Conservation (phyloP, 2,329 filamentous ascomycete genomes). For the Xylaria digitata region DNA sequence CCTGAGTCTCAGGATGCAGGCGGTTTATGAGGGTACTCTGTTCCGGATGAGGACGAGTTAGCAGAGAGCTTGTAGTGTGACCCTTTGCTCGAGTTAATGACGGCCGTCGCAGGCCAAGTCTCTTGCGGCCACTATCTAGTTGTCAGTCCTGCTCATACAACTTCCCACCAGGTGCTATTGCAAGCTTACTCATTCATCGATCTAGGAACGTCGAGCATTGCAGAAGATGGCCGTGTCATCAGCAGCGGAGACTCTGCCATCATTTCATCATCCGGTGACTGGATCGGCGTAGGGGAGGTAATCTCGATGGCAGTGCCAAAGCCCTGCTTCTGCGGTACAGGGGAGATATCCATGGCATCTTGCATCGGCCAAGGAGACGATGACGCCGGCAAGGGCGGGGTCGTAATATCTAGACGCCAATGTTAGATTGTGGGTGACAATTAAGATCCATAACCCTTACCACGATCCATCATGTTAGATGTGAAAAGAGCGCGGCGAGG, state of each 20-base stretch:
- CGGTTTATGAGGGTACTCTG: constrained; percentile 50
- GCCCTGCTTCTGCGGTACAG: constrained; percentile 85
- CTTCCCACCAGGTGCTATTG: background rate
- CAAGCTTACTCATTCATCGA: constrained; percentile 64
- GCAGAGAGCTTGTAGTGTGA: constrained; percentile 74
- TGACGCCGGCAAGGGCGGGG: constrained; percentile 79
- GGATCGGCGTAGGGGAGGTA: constrained; percentile 76
- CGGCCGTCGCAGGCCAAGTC: constrained; percentile 74
- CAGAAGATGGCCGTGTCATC: constrained; percentile 55
- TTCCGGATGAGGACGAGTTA: constrained; percentile 51
- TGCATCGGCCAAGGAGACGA: constrained; percentile 80
- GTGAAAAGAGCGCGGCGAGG: constrained; percentile 88
- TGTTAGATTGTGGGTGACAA: constrained; percentile 27
- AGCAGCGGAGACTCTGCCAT: constrained; percentile 68
- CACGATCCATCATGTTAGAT: constrained; percentile 72
- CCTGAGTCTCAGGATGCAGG: constrained; percentile 70
- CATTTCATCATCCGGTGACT: constrained; percentile 58
- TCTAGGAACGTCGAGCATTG: constrained; percentile 62
- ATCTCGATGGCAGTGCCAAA: constrained; percentile 74
- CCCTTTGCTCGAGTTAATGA: constrained; percentile 80
- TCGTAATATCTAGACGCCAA: constrained; percentile 74
- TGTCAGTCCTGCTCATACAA: constrained; percentile 40
- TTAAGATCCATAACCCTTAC: constrained; percentile 58
- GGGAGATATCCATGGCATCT: constrained; percentile 93
- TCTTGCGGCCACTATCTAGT: constrained; percentile 70